Base-by-base conservation (phyloP, 23 red algal genomes). In the Gracilaria gracilis region DNA sequence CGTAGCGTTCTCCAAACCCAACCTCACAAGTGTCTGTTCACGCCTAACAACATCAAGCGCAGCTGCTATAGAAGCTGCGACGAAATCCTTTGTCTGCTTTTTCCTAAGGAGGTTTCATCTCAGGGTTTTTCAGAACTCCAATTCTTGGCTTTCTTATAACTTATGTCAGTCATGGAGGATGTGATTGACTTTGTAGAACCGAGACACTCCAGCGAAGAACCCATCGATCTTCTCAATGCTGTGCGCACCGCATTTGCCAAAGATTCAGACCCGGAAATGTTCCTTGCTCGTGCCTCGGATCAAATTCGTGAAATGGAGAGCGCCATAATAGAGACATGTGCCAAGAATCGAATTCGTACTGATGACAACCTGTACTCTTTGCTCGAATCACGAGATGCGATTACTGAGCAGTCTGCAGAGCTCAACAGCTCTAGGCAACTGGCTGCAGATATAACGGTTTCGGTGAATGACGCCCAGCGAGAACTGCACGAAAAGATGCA, bases 331-430 rank as follows among this genome's bases (percentile, higher is more conserved):
- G 84, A 88, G 46, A 88, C 69, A 1, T 88, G 84, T 77, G 65
- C 84, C 24, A 88, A 88, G 44, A 75, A 88, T 77, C 84, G 84
- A 5, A 75, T 88, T 59, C 84, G 84, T 48, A 88, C 66, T 50
- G 84, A 88, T 48, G 84, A 88, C 44, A 88, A 88, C 39, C 84
- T 88, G 15, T 88, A 88, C 47, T 49, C 84, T 40, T 29, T 88
- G 38, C 29, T 88, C 19, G 84, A 88, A 42, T 77, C 84, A 21
- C 67, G 84, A 17, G 84, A 88, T 58, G 65, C 84, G n/a, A 88
- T 88, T 40, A 23, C 67, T 29, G 84, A 88, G 67, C 84, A 88
- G 48, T 61, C 54, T 31, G 36, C 67, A 36, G 71, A 88, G 51
- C 54, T 88, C 67, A 67, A 88, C 13, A 54, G 54, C 19, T 27